Conservation (phyloP, 257 asterid species). For the Knoxia roxburghii region DNA sequence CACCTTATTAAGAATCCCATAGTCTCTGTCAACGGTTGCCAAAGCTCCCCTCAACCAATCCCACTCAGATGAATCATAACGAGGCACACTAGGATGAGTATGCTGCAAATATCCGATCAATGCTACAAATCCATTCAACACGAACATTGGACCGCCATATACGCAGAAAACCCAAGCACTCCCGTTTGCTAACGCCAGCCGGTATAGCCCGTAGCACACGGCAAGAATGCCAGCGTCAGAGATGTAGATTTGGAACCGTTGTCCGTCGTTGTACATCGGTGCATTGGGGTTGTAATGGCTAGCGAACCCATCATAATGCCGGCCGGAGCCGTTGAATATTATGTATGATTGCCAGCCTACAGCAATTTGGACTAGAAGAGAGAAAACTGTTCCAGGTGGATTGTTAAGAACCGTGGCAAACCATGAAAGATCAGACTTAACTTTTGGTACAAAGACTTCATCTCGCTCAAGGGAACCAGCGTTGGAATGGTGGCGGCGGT, state of each 20-base stretch:
- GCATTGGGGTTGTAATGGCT: conserved; percentile 67
- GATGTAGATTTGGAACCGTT: conserved; percentile 54
- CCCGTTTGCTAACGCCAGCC: conserved; percentile 49
- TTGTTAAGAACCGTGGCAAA: conserved; percentile 48
- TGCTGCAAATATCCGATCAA: conserved; percentile 77
- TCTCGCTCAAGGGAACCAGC: conserved; percentile 75
- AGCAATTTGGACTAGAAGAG: conserved; percentile 43
- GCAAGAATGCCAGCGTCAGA: conserved; percentile 61
- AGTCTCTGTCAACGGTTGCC: conserved; percentile 71
- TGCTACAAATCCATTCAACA: conserved; percentile 72
- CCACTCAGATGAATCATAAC: conserved; percentile 76
- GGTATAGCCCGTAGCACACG: conserved; percentile 37
- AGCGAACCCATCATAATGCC: conserved; percentile 65
- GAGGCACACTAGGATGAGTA: conserved; percentile 75
- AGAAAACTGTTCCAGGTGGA: conserved; percentile 54
- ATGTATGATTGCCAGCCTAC: conserved; percentile 82
- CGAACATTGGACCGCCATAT: conserved; percentile 57
- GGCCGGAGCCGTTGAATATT: conserved; percentile 60
- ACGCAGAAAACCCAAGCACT: conserved; percentile 49
- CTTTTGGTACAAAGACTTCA: conserved; percentile 71
- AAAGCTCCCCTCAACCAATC: conserved; percentile 84
- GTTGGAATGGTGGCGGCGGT: conserved; percentile 53
- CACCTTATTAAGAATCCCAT: conserved; percentile 61
- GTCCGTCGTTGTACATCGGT: conserved; percentile 69
- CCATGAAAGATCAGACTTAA: conserved; percentile 37